A percentile compares a stretch with the other conserved stretches of the same genome.
Evolutionary conservation across 2,329 filamentous ascomycete species (phyloP).

Genomic region (Beauveria rudraprayagi): DNA sequence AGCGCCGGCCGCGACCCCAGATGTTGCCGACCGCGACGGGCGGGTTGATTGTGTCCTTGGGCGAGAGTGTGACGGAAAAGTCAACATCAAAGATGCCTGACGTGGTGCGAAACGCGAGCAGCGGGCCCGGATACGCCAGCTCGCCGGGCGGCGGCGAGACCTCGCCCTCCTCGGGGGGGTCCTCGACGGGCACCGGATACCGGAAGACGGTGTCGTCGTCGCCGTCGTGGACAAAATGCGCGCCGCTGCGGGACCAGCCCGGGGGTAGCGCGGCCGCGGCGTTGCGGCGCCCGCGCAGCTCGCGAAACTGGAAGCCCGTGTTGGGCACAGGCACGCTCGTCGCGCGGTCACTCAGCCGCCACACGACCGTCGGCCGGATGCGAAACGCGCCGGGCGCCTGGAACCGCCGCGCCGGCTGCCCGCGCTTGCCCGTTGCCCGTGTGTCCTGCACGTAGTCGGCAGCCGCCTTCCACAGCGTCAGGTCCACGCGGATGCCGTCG

Average conservation of each 20-base stretch:
- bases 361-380: slow-evolving; percentile 30
- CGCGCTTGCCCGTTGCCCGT: slow-evolving; percentile 21
- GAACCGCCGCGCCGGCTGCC: slow-evolving; percentile 26
- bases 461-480: slow-evolving; percentile 34
- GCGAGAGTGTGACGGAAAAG: slow-evolving; percentile 27
- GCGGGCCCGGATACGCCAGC: slow-evolving; percentile 27
- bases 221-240: slow-evolving; percentile 32
- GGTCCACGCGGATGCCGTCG: slow-evolving; percentile 34
- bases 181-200: slow-evolving; percentile 34
- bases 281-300: slow-evolving; percentile 27
- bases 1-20: slow-evolving; percentile 27
- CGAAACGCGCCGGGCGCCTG: slow-evolving; percentile 30
- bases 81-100: slow-evolving; percentile 33
- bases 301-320: slow-evolving; percentile 31
- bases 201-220: slow-evolving; percentile 32
- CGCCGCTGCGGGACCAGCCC: slow-evolving; percentile 31
- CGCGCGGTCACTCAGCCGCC: slow-evolving; percentile 32
- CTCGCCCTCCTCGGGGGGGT: slow-evolving; percentile 21
- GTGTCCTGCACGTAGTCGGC: slow-evolving; percentile 36
- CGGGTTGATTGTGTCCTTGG: slow-evolving; percentile 28
- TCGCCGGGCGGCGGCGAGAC: slow-evolving; percentile 24
- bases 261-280: slow-evolving; percentile 25
- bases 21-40: slow-evolving; percentile 36
- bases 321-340: slow-evolving; percentile 27
- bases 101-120: slow-evolving; percentile 33